Evolutionary conservation across 495 filamentous ascomycete species (phyloP).

Genomic region (Articulospora tetracladia): DNA sequence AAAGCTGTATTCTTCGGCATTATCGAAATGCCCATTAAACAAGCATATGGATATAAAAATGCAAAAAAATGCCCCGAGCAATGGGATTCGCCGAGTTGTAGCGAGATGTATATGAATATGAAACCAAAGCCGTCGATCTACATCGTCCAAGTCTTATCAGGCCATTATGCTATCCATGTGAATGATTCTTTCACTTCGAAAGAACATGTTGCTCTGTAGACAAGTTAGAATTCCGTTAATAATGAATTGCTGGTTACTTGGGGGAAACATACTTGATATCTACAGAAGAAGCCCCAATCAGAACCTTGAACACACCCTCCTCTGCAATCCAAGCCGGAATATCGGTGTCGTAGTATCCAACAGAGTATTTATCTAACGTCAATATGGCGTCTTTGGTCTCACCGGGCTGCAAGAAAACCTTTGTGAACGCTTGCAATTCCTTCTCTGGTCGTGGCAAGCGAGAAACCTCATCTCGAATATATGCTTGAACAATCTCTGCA

Average conservation of each 20-base stretch:
- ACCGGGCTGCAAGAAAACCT: constrained; percentile 64
- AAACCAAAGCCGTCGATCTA: background rate
- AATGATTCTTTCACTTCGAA: constrained; percentile 58
- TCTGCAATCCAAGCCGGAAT: constrained; percentile 72
- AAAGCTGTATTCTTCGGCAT: background rate
- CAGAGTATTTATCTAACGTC: constrained; percentile 65
- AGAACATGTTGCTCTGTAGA: constrained; percentile 36
- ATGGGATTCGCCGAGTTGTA: background rate
- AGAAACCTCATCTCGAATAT: constrained; percentile 54
- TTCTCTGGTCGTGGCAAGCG: constrained; percentile 65
- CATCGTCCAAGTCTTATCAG: background rate
- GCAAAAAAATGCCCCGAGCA: background rate
- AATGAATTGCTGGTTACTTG: constrained; percentile 17
- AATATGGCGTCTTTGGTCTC: constrained; percentile 68
- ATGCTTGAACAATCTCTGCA: constrained; percentile 77
- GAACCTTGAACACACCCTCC: constrained; percentile 65
- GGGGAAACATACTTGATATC: constrained; percentile 34
- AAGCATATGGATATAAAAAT: background rate
- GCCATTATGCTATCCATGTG: constrained; percentile 40
- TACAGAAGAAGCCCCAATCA: constrained; percentile 49
- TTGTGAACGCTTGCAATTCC: constrained; percentile 77
- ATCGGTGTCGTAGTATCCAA: constrained; percentile 77
- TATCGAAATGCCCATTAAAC: background rate
- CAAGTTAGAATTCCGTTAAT: constrained; percentile 13
- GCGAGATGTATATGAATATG: background rate